Percentiles rank a stretch among this genome's conserved stretches.
These are phyloP conservation scores for Yarrowia hollandica DNA, from an alignment of 805 yeast species.

Conservation along the genomic window DNA sequence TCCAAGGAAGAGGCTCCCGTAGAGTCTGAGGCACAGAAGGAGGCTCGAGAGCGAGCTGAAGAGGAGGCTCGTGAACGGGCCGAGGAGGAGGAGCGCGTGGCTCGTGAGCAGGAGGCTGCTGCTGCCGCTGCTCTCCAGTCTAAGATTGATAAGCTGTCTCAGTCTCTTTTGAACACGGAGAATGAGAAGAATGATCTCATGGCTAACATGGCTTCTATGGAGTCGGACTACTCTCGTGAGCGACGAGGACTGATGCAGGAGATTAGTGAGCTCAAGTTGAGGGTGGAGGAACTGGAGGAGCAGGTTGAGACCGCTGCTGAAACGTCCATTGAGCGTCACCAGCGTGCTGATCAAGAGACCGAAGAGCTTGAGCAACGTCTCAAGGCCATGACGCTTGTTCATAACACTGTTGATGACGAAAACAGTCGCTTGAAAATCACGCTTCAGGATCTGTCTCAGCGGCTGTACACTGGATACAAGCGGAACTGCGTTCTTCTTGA, in stretches of 20 bases:
- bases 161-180: slow-evolving; percentile 32
- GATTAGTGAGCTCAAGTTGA: slow-evolving; percentile 48
- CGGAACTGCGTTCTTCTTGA: slow-evolving; percentile 61
- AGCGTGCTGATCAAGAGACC: slow-evolving; percentile 37
- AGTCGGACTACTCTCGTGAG: slow-evolving; percentile 58
- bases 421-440: slow-evolving; percentile 29
- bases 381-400: slow-evolving; percentile 33
- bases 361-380: slow-evolving; percentile 49
- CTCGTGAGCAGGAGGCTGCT: not conserved
- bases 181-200: slow-evolving; percentile 61
- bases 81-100: not conserved
- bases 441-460: slow-evolving; percentile 47
- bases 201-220: slow-evolving; percentile 67
- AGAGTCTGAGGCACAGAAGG: not conserved
- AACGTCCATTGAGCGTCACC: slow-evolving; percentile 30
- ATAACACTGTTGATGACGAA: slow-evolving; percentile 37
- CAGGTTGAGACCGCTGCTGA: slow-evolving; percentile 42
- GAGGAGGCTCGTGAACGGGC: not conserved
- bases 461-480: slow-evolving; percentile 41
- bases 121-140: not conserved
- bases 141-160: not conserved
- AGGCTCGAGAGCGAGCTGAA: not conserved
- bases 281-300: slow-evolving; percentile 54
- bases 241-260: slow-evolving; percentile 52
- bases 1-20: not conserved